A percentile compares a stretch with the other conserved stretches of the same genome.
These are phyloP conservation scores for Fonsecaea monophora DNA, from an alignment of 2,329 filamentous ascomycete species.

Conservation along the genomic window DNA sequence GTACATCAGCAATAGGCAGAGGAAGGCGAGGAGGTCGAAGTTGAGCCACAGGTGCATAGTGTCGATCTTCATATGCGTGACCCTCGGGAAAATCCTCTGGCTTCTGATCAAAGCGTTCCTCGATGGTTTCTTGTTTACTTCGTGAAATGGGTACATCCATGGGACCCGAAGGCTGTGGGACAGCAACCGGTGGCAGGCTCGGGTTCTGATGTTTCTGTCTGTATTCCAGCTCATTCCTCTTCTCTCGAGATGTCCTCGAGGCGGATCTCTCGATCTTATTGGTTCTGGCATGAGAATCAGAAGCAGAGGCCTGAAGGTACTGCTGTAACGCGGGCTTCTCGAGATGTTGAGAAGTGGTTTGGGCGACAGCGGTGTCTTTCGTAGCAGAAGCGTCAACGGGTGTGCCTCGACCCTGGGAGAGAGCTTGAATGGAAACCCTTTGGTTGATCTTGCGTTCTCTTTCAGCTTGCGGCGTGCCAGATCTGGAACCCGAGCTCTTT, in stretches of 20 bases:
- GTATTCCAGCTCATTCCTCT: slow-evolving; percentile 30
- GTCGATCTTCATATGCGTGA: slow-evolving; percentile 33
- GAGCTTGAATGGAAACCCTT: slow-evolving; percentile 50
- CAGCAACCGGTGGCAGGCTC: slow-evolving; percentile 19
- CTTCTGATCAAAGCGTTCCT: slow-evolving; percentile 36
- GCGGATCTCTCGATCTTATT: slow-evolving; percentile 34
- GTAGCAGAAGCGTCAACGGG: slow-evolving; percentile 53
- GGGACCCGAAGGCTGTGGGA: slow-evolving; percentile 34
- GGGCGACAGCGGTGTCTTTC: slow-evolving; percentile 52
- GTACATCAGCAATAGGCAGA: slow-evolving; percentile 91
- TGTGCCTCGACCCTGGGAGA: slow-evolving; percentile 49
- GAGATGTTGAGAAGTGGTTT: slow-evolving; percentile 46
- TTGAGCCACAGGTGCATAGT: slow-evolving; percentile 35
- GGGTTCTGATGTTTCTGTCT: slow-evolving; percentile 27
- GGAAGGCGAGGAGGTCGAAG: slow-evolving; percentile 79
- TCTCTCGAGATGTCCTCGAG: slow-evolving; percentile 31
- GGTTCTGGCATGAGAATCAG: slow-evolving; percentile 43
- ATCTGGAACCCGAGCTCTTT: slow-evolving; percentile 32
- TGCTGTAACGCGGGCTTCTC: slow-evolving; percentile 48
- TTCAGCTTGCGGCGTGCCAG: slow-evolving; percentile 35
- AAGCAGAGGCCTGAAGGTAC: slow-evolving; percentile 49
- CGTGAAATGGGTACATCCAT: slow-evolving; percentile 41
- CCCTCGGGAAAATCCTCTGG: slow-evolving; percentile 20
- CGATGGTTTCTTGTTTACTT: slow-evolving; percentile 34
- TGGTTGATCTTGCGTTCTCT: slow-evolving; percentile 49